Evolutionary conservation across 495 filamentous ascomycete species (phyloP).

Genomic region (Penicillium nucicola): DNA sequence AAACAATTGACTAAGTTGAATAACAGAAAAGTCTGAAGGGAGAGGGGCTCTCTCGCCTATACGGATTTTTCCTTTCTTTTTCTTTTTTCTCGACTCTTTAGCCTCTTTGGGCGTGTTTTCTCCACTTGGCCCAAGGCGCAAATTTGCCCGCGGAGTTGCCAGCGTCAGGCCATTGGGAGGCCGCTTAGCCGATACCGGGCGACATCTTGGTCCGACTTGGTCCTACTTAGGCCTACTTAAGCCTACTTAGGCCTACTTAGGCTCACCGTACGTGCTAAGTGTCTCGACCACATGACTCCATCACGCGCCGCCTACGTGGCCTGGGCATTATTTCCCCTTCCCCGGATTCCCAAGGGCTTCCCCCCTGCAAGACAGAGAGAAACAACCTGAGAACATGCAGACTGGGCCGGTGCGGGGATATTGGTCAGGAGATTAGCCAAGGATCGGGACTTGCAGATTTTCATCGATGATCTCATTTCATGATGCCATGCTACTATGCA

Average conservation of each 20-base stretch:
- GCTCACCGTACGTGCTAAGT: neutral
- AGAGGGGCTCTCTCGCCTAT: conserved; percentile 15
- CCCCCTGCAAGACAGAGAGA: too few relatives aligned
- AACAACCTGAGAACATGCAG: neutral
- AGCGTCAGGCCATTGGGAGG: neutral
- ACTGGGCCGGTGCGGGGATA: neutral
- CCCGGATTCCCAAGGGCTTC: conserved; percentile 1
- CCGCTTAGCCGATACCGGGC: conserved; percentile 26
- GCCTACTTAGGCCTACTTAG: neutral
- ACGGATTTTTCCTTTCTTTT: conserved; percentile 11
- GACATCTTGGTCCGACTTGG: neutral
- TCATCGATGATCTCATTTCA: neutral
- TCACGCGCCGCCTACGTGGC: neutral
- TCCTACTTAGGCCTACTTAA: neutral
- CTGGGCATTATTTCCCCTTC: neutral
- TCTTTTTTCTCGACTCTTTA: conserved; percentile 12
- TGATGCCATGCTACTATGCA: neutral
- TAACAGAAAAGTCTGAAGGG: conserved; percentile 21
- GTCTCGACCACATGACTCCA: conserved; percentile 2
- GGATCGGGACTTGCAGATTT: neutral
- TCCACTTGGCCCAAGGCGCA: neutral
- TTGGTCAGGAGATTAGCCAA: neutral
- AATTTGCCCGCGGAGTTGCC: conserved; percentile 8
- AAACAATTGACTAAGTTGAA: conserved; percentile 43
- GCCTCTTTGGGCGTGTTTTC: neutral